Conservation (phyloP, 108 stramenopile genomes). For the Cyclostephanos tholiformis region DNA sequence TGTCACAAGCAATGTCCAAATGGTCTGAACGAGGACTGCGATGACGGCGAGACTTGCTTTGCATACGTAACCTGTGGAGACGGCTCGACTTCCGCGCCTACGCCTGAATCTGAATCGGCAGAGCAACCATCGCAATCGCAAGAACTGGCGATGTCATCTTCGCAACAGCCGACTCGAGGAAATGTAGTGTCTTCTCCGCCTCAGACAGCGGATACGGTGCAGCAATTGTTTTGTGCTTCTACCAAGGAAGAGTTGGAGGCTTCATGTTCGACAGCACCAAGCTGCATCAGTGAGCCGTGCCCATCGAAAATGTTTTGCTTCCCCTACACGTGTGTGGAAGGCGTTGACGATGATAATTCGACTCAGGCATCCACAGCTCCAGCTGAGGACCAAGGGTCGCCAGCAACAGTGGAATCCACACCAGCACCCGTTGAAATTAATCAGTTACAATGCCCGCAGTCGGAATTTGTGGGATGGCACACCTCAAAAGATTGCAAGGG, state of each 20-base stretch:
- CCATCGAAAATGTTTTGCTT: conserved; percentile 35
- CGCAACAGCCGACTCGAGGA: neutral
- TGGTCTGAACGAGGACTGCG: conserved; percentile 28
- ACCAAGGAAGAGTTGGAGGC: conserved; percentile 22
- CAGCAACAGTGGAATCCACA: conserved; percentile 3
- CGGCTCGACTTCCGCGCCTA: neutral
- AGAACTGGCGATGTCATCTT: neutral
- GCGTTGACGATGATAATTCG: neutral
- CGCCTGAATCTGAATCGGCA: neutral
- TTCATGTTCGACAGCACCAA: conserved; percentile 22
- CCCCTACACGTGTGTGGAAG: conserved; percentile 23
- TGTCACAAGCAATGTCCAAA: conserved; percentile 29
- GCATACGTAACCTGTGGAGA: conserved; percentile 21
- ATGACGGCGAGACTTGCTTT: conserved; percentile 20
- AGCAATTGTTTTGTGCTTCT: conserved; percentile 33
- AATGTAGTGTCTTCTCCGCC: neutral
- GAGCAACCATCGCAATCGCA: neutral
- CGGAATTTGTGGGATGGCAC: conserved; percentile 12
- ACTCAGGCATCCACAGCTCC: neutral
- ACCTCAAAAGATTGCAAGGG: conserved; percentile 4
- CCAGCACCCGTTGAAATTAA: neutral
- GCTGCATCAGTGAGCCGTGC: conserved; percentile 26
- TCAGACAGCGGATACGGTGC: neutral
- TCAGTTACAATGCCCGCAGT: neutral
- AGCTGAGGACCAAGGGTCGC: neutral